These are phyloP conservation scores for Polychytrium aggregatum DNA, from an alignment of 192 early-diverging fungal genomes.

Conservation along the genomic window DNA sequence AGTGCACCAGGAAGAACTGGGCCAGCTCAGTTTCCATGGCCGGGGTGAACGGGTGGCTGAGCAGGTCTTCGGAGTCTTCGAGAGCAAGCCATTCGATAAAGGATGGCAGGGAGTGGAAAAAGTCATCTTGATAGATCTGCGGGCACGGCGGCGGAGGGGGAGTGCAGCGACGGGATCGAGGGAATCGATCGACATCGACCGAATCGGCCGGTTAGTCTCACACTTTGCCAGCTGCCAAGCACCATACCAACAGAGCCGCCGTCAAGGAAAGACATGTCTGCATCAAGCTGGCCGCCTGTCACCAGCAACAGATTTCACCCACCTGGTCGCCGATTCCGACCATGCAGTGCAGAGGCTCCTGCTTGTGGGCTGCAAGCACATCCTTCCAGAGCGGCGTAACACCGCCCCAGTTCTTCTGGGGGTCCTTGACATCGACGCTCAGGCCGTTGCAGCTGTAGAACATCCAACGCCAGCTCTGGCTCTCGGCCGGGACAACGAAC, in stretches of 20 bases:
- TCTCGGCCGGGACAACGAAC: constrained; percentile 4
- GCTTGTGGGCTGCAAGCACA: constrained; percentile 4
- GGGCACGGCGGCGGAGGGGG: too few relatives aligned
- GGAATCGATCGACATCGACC: background rate
- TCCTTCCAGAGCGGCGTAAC: constrained; percentile 11
- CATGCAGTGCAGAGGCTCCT: constrained; percentile 9
- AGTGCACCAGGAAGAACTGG: constrained; percentile 7
- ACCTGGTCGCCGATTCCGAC: too few relatives aligned
- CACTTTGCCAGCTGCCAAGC: background rate
- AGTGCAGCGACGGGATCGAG: background rate
- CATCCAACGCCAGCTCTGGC: constrained; percentile 7
- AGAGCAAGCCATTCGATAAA: constrained; percentile 7
- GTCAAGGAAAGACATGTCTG: background rate
- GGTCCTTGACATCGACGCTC: constrained; percentile 3
- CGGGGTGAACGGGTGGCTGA: background rate
- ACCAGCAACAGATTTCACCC: too few relatives aligned
- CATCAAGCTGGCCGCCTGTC: background rate
- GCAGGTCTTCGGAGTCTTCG: constrained; percentile 9
- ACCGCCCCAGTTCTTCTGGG: constrained; percentile 8
- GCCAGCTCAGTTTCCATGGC: constrained; percentile 7
- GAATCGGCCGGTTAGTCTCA: background rate
- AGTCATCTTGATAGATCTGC: constrained; percentile 12
- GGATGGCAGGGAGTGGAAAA: constrained; percentile 4
- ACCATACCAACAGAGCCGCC: constrained; percentile 5
- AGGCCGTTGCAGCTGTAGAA: constrained; percentile 11